A percentile compares a stretch with the other conserved stretches of the same genome.
Evolutionary conservation across 2,329 filamentous ascomycete species (phyloP).

Genomic region (Penicillium sp.): DNA sequence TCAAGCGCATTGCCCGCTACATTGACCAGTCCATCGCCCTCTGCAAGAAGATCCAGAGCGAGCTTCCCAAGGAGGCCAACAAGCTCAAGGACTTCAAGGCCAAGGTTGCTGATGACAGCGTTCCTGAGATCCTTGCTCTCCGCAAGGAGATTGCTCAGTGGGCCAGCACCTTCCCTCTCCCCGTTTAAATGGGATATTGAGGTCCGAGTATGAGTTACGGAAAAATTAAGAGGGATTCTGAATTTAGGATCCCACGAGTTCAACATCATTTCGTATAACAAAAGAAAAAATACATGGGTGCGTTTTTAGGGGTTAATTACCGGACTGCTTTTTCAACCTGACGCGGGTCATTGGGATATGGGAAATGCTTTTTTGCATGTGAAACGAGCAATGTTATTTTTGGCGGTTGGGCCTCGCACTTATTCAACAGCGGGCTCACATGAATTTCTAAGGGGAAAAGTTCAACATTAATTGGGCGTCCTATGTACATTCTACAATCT

Average conservation of each 20-base stretch:
- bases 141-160: slow-evolving; percentile 87
- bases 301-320: slow-evolving; percentile 39
- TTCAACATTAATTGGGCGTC: slow-evolving; percentile 20
- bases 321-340: slow-evolving; percentile 45
- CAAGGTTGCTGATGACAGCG: slow-evolving; percentile 76
- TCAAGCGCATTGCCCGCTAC: slow-evolving; percentile 84
- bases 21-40: slow-evolving; percentile 88
- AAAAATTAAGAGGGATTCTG: slow-evolving; percentile 18
- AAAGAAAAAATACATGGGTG: slow-evolving; percentile 30
- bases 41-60: slow-evolving; percentile 79
- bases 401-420: slow-evolving; percentile 17
- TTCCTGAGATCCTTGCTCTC: slow-evolving; percentile 78
- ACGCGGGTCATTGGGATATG: slow-evolving; percentile 40
- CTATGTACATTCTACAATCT: slow-evolving; percentile 15
- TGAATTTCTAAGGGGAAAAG: slow-evolving; percentile 24
- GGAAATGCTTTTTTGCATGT: slow-evolving; percentile 26
- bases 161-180: slow-evolving; percentile 89
- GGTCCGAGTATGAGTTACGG: slow-evolving; percentile 1
- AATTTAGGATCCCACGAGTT: slow-evolving; percentile 29
- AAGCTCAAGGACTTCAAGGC: slow-evolving; percentile 99
- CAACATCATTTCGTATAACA: slow-evolving; percentile 40
- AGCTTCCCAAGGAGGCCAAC: slow-evolving; percentile 93
- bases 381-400: slow-evolving; percentile 23
- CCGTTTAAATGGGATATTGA: slow-evolving; percentile 45
- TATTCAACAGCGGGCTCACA: slow-evolving; percentile 25